phyloP scores from a whole-genome alignment of 208 protist genomes.

The Acanthamoeba lenticulata region DNA sequence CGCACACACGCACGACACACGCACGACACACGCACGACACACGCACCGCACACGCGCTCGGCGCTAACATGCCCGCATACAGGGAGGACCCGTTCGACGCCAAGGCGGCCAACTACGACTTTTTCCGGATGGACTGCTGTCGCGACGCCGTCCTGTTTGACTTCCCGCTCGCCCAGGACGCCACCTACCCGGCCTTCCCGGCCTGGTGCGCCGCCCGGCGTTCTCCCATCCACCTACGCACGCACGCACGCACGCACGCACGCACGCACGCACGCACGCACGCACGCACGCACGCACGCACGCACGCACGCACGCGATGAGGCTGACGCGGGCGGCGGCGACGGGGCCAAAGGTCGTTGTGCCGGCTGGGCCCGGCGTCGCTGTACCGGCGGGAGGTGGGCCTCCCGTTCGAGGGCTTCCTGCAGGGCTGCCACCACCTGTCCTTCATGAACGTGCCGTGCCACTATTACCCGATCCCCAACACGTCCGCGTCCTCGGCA shows the following conservation, averaged over 20 bases:
- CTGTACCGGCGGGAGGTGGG: background rate
- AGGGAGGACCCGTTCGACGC: background rate
- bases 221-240: background rate
- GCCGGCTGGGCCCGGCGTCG: background rate
- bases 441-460: conserved; percentile 27
- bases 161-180: background rate
- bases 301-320: background rate
- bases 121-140: conserved; percentile 37
- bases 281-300: background rate
- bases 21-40: too few relatives aligned
- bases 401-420: background rate
- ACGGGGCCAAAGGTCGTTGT: background rate
- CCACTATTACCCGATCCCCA: conserved; percentile 29
- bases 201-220: background rate
- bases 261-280: background rate
- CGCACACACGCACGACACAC: background rate
- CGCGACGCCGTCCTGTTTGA: background rate
- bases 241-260: background rate
- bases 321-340: background rate
- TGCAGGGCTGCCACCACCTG: background rate
- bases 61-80: background rate
- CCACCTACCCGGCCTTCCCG: background rate
- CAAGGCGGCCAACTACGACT: conserved; percentile 23
- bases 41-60: background rate
- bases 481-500: background rate